phyloP scores from a whole-genome alignment of 208 protist genomes.

The Kentomonas sorsogonicus region DNA sequence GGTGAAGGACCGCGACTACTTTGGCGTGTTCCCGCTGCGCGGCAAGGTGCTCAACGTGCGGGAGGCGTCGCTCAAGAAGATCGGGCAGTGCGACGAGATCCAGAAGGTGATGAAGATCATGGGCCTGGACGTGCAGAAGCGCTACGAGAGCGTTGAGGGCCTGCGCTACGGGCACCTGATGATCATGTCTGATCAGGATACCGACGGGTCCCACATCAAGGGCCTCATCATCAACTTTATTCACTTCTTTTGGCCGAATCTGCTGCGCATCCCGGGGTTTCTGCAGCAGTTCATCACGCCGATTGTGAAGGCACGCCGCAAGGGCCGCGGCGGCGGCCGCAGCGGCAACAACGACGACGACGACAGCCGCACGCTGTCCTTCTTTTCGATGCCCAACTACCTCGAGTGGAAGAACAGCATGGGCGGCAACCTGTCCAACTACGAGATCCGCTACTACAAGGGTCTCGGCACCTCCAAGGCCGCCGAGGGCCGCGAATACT shows the following conservation, averaged over 20 bases:
- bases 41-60: slow-evolving; percentile 99
- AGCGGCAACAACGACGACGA: slow-evolving; percentile 16
- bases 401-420: slow-evolving; percentile 91
- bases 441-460: slow-evolving; percentile 99
- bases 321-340: slow-evolving; percentile 43
- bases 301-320: slow-evolving; percentile 98
- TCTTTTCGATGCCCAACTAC: slow-evolving; percentile 99
- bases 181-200: slow-evolving; percentile 99
- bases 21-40: slow-evolving; percentile 99
- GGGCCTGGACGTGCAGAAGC: slow-evolving; percentile 91
- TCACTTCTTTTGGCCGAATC: slow-evolving; percentile 98
- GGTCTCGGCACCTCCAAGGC: slow-evolving; percentile 96
- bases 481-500: slow-evolving; percentile 99
- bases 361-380: slow-evolving; percentile 74
- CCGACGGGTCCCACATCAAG: slow-evolving; percentile 99
- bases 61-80: slow-evolving; percentile 92
- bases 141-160: slow-evolving; percentile 78
- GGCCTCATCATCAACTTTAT: slow-evolving; percentile 99
- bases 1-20: slow-evolving; percentile 98
- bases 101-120: slow-evolving; percentile 94
- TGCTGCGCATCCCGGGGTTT: slow-evolving; percentile 96
- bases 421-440: slow-evolving; percentile 72
- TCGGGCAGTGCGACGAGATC: slow-evolving; percentile 96
- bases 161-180: slow-evolving; percentile 99
- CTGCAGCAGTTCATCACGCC: slow-evolving; percentile 99